Evolutionary conservation across 2,329 filamentous ascomycete genomes (phyloP).

Genomic region (Penicillium fuscoglaucum): DNA sequence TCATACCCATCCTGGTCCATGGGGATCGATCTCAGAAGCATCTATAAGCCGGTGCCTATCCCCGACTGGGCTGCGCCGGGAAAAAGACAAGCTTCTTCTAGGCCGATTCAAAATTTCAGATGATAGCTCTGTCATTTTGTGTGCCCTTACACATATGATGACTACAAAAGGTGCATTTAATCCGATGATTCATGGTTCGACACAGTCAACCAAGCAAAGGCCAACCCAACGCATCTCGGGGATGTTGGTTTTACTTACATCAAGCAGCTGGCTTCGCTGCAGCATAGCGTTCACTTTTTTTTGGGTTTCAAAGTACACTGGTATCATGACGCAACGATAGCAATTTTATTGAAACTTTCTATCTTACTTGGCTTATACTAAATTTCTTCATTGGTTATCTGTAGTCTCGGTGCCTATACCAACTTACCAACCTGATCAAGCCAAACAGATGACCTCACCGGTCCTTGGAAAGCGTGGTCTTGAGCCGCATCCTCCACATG

Average conservation of each 20-base stretch:
- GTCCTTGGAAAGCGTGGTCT: conserved; percentile 15
- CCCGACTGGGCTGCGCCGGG: not conserved
- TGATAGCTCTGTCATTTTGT: not conserved
- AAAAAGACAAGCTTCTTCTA: not conserved
- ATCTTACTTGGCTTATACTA: not conserved
- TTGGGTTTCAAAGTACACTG: not conserved
- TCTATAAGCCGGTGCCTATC: not conserved
- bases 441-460: conserved; percentile 5
- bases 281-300: conserved; percentile 9
- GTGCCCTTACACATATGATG: not conserved
- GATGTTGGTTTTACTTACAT: conserved; percentile 1
- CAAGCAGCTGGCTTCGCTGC: conserved; percentile 12
- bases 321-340: conserved; percentile 5
- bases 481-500: conserved; percentile 8
- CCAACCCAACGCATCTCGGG: not conserved
- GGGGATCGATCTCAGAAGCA: not conserved
- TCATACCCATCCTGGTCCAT: not conserved
- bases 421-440: not conserved
- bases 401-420: not conserved
- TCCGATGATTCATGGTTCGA: not conserved
- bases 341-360: not conserved
- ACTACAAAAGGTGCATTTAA: not conserved
- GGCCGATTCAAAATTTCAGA: not conserved
- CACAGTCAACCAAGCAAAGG: not conserved
- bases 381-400: not conserved